Percentiles rank a stretch among this genome's conserved stretches.
Evolutionary conservation across 495 filamentous ascomycete genomes (phyloP).

Genomic region (Jackrogersella minutella): DNA sequence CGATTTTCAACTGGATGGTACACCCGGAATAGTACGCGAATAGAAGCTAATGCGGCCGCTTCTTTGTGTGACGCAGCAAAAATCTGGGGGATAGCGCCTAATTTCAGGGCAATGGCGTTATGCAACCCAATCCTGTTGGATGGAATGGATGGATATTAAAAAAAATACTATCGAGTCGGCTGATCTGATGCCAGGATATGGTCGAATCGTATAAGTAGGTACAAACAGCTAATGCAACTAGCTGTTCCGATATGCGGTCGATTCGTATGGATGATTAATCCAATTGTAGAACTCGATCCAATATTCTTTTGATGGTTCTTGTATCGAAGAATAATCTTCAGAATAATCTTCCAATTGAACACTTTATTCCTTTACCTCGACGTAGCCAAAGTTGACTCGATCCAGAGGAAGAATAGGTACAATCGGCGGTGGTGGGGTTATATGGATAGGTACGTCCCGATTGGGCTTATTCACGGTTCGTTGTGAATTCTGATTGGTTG

Average conservation of each 20-base stretch:
- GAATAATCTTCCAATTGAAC: background rate
- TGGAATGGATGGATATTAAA: no score
- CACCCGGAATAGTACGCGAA: background rate
- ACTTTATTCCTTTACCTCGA: background rate
- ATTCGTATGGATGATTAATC: constrained; percentile 10
- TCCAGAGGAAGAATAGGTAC: background rate
- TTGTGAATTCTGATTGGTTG: constrained; percentile 5
- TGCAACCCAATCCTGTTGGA: constrained; percentile 27
- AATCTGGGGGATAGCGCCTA: constrained; percentile 35
- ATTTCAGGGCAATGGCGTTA: constrained; percentile 33
- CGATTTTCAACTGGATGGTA: background rate
- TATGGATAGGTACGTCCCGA: no score
- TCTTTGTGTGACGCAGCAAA: background rate
- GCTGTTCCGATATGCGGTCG: background rate
- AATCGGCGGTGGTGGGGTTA: background rate
- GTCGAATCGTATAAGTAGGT: constrained; percentile 1
- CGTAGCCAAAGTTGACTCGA: background rate
- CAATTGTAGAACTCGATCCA: no score
- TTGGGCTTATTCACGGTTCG: constrained; percentile 8
- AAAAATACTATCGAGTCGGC: constrained; percentile 22
- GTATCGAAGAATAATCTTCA: no score
- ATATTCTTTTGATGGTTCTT: constrained; percentile 1
- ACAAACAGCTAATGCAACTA: constrained; percentile 6
- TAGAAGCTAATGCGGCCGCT: constrained; percentile 25
- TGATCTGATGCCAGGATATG: constrained; percentile 16